Base-by-base conservation (phyloP, 805 yeast species). In the Ogataea minuta region DNA sequence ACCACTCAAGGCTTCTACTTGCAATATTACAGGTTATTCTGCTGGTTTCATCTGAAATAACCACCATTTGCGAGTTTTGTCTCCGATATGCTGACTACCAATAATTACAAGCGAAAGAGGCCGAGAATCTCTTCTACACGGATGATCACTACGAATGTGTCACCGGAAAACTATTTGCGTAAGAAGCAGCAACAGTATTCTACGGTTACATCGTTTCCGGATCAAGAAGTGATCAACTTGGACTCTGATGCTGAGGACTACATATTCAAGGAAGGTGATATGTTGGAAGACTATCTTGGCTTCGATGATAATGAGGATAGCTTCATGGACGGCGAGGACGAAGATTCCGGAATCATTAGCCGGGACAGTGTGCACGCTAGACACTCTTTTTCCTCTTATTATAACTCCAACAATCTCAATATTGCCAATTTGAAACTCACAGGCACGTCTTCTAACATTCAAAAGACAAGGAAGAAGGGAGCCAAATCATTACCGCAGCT, bases 401-500 rank as follows among this genome's bases (percentile, higher is more conserved):
- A 42, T 31, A 39, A 40, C 25, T 23, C 46, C 12, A 39, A 38
- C 37, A 44, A 41, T 19, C 41, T 52, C 14, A 49, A 46, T n/a
- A 39, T 50, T 30, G 42, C 44, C 14, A 45, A 42, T 15, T 36
- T 52, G 16, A 49, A 50, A 25, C 41, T 52, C 13, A 28, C 46
- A 3, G 32, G 28, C 27, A 12, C 37, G 5, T 36, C 45, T 4
- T 10, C 46, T 17, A 34, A 34, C 6, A 28, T 30, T 13, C 28
- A 13, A n/a, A 17, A 38, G 24, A 30, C 34, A 11, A 43, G 31
- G 30, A 73, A 71, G 45, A 68, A 69, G 46, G 60, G 79, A 52
- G 74, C 79, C 0, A 70, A 72, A 28, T 74, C 80, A 0, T 48
- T 76, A 32, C 81, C 81, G 4, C 81, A 76, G 49, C 50, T 76